A percentile compares a stretch with the other conserved stretches of the same genome.
Conservation (phyloP, 2,329 filamentous ascomycete genomes). For the Mycosphaerella sp. region DNA sequence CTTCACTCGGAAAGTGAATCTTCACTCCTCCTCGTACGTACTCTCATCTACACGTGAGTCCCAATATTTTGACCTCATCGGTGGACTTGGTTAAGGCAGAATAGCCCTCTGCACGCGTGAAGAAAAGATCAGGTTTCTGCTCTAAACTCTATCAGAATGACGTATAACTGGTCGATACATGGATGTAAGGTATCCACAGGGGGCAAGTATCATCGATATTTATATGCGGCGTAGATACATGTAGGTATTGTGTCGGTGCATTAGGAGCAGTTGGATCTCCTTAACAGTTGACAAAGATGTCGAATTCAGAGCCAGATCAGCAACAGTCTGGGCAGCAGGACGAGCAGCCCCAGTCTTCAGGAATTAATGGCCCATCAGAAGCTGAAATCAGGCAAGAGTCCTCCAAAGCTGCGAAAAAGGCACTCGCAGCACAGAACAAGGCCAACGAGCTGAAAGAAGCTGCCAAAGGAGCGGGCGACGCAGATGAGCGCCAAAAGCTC, state of each 20-base stretch:
- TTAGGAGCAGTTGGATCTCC: neutral
- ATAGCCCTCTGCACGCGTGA: too few species aligned
- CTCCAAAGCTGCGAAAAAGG: slow-evolving; percentile 24
- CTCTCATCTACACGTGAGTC: too few species aligned
- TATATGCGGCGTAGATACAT: neutral
- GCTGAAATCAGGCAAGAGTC: slow-evolving; percentile 27
- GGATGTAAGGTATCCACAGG: slow-evolving; percentile 1
- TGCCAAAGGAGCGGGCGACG: slow-evolving; percentile 28
- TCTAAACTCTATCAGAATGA: slow-evolving; percentile 13
- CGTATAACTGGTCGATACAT: slow-evolving; percentile 1
- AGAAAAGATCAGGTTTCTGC: slow-evolving; percentile 4
- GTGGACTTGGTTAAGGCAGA: too few species aligned
- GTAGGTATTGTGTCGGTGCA: neutral
- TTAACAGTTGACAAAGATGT: neutral
- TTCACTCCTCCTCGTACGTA: too few species aligned
- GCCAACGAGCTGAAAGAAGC: slow-evolving; percentile 28
- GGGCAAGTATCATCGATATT: too few species aligned
- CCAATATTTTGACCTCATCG: too few species aligned
- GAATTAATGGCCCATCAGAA: slow-evolving; percentile 12
- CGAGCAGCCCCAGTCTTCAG: neutral
- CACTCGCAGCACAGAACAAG: slow-evolving; percentile 25
- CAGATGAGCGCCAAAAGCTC: slow-evolving; percentile 31
- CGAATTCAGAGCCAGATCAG: neutral
- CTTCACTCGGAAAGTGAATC: too few species aligned
- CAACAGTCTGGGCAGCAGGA: neutral